Evolutionary conservation across 2,329 filamentous ascomycete species (phyloP).

Genomic region (Fusarium caatingaense): DNA sequence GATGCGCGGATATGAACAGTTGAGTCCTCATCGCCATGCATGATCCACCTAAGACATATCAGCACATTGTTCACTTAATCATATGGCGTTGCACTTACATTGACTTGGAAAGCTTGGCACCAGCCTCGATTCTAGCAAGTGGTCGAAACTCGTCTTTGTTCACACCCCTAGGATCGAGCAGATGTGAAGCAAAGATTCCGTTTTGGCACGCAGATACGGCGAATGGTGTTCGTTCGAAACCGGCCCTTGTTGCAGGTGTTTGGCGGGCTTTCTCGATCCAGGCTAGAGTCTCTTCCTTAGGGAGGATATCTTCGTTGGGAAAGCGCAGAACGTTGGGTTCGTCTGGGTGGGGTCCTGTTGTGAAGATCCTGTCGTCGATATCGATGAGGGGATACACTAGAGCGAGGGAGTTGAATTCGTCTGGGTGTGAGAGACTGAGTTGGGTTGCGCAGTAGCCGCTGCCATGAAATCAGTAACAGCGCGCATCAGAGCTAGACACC

Average conservation of each 20-base stretch:
- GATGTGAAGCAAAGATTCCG: slow-evolving; percentile 25
- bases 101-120: slow-evolving; percentile 23
- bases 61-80: neutral
- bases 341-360: slow-evolving; percentile 4
- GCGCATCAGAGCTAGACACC: too few relatives aligned
- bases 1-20: slow-evolving; percentile 17
- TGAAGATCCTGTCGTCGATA: slow-evolving; percentile 30
- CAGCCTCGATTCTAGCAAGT: slow-evolving; percentile 25
- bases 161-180: slow-evolving; percentile 29
- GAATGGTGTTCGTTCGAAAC: slow-evolving; percentile 21
- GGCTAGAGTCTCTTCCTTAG: slow-evolving; percentile 14
- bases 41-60: slow-evolving; percentile 33
- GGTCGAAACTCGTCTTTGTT: slow-evolving; percentile 21
- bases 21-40: slow-evolving; percentile 38
- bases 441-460: slow-evolving; percentile 42
- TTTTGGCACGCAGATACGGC: slow-evolving; percentile 17
- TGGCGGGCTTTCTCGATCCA: slow-evolving; percentile 36
- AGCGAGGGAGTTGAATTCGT: slow-evolving; percentile 32
- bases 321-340: slow-evolving; percentile 28
- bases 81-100: slow-evolving; percentile 11
- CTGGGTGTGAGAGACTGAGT: slow-evolving; percentile 39
- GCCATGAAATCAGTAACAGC: too few relatives aligned
- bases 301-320: slow-evolving; percentile 18
- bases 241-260: slow-evolving; percentile 5
- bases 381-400: slow-evolving; percentile 41